Evolutionary conservation across 108 stramenopile species (phyloP), one percentile per base, ranked within the genome.

Genomic region (Thalassiosira profunda): DNA sequence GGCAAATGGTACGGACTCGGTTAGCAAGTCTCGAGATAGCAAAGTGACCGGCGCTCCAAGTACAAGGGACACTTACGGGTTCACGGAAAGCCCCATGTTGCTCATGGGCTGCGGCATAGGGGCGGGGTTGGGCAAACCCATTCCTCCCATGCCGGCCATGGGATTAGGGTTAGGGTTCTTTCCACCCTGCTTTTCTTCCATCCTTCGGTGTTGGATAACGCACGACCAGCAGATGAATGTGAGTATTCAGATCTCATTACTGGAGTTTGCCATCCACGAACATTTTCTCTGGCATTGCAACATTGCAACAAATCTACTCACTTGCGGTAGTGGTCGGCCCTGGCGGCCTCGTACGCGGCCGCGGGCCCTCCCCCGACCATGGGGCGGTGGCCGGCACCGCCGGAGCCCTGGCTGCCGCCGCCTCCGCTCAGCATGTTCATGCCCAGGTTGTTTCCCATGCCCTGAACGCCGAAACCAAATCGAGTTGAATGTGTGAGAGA

Each of bases 321-420:
- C 61, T 76, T 69, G 55, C 74, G 63, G 58, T 84, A 83, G 64
- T 90, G 86, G 70, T 92, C 91, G 1, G 88, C 91, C 18, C 91
- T 62, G 24, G 89, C 87, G 28, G 94, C 91, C 71, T 95, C 91
- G 54, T 84, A 95, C 17, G 91, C 94, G 26, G 91, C 87, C 26
- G 89, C 94, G 37, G 91, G 46, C 48, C 89, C 90, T 17, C 89
- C 90, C 45, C 90, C 89, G 3, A 87, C 87, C 20, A 89, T 63
- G 14, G 91, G 91, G 29, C 91, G 80, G 61, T 91, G 90, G 35
- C 43, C 48, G 14, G 61, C 35, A n/a, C n/a, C n/a, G n/a, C n/a
- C n/a, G 12, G 55, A 30, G 9, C 44, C 60, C 2, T 17, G 28
- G 11, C 45, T 37, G 57, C 44, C 59, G 20, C 67, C 67, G 46